Conservation (phyloP, 179 eudicot genomes). For the Silene noctiflora region DNA sequence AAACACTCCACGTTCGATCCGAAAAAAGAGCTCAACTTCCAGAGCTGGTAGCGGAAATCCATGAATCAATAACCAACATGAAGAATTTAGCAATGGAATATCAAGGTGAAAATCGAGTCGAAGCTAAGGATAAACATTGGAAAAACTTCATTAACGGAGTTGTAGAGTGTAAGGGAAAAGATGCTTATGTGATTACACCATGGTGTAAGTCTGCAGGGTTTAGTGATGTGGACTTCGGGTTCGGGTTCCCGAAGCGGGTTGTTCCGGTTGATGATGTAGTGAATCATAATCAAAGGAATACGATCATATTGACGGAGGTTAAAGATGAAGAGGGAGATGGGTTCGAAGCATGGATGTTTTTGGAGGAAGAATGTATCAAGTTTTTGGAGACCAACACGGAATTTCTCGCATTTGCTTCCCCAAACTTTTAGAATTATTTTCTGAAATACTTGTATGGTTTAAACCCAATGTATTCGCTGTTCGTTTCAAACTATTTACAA, state of each 20-base stretch:
- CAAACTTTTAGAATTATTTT: neutral
- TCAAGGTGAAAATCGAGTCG: neutral
- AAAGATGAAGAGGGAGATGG: neutral
- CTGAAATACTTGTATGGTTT: neutral
- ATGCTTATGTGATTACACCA: neutral
- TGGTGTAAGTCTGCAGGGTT: conserved; percentile 11
- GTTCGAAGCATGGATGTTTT: conserved; percentile 5
- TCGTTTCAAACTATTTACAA: too few relatives aligned
- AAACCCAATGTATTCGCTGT: too few relatives aligned
- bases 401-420: conserved; percentile 13
- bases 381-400: neutral
- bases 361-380: neutral
- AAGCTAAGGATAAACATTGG: neutral
- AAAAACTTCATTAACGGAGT: neutral
- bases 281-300: neutral
- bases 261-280: neutral
- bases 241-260: conserved; percentile 7
- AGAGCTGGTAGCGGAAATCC: conserved; percentile 9
- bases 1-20: neutral
- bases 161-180: neutral
- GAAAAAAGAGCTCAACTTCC: neutral
- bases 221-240: conserved; percentile 16
- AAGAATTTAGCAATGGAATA: neutral
- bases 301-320: neutral
- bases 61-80: neutral